These are phyloP conservation scores for Boletus sp. DNA, from an alignment of 1,284 basidiomycete genomes.

Conservation along the genomic window DNA sequence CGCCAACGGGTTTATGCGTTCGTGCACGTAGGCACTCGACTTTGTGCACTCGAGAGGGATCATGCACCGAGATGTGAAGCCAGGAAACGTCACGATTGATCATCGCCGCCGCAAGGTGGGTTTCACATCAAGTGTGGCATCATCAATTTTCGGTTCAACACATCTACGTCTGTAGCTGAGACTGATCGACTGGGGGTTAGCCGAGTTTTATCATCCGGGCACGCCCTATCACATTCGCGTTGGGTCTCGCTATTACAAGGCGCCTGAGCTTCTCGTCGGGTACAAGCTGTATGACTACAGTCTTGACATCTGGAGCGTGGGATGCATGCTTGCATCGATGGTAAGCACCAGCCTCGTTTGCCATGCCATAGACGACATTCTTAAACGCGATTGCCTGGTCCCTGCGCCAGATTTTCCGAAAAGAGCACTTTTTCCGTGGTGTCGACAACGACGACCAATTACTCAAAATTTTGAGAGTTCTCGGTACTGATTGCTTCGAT, in stretches of 20 bases:
- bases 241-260: constrained; percentile 88
- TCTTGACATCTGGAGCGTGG: constrained; percentile 85
- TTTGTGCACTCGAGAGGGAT: constrained; percentile 87
- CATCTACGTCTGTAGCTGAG: constrained; percentile 49
- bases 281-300: constrained; percentile 86
- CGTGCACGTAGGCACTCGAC: constrained; percentile 61
- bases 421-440: constrained; percentile 89
- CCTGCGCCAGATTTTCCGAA: constrained; percentile 79
- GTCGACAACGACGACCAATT: constrained; percentile 89
- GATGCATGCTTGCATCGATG: constrained; percentile 88
- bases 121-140: neutral
- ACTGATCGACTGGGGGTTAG: constrained; percentile 89
- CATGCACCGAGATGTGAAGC: constrained; percentile 91
- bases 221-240: constrained; percentile 88
- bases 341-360: constrained; percentile 37
- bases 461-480: constrained; percentile 82
- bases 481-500: constrained; percentile 83
- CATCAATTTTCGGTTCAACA: constrained; percentile 1
- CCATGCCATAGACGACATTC: no score
- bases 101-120: constrained; percentile 71
- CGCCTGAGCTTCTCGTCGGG: constrained; percentile 82
- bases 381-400: no score
- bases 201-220: constrained; percentile 87
- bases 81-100: constrained; percentile 91
- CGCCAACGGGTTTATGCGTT: constrained; percentile 2